A percentile compares a stretch with the other conserved stretches of the same genome.
phyloP scores from a whole-genome alignment of 305 asterid genomes.

The Plantago coronopus region DNA sequence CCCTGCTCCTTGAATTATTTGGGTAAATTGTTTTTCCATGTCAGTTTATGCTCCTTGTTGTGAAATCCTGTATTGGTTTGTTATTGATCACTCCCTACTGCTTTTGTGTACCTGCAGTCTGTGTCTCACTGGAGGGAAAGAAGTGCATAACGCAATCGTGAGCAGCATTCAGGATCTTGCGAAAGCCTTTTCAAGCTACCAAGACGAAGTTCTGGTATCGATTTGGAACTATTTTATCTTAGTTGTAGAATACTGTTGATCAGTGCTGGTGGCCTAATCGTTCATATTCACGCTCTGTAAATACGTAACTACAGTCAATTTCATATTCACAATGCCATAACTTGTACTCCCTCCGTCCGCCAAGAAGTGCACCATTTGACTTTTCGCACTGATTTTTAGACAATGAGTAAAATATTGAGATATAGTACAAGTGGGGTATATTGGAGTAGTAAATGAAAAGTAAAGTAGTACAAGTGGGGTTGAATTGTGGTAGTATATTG shows the following conservation, averaged over 20 bases:
- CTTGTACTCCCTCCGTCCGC: not conserved
- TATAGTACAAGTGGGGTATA: too few relatives aligned
- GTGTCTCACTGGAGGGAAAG: slow-evolving; percentile 90
- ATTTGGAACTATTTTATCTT: slow-evolving; percentile 19
- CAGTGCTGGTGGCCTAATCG: slow-evolving; percentile 4
- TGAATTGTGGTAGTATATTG: too few relatives aligned
- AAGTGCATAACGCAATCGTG: slow-evolving; percentile 85
- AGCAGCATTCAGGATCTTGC: slow-evolving; percentile 99
- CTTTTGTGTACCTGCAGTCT: slow-evolving; percentile 48
- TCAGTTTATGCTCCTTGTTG: slow-evolving; percentile 18
- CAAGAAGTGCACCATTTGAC: too few relatives aligned
- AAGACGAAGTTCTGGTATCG: slow-evolving; percentile 91
- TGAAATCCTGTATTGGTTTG: slow-evolving; percentile 15
- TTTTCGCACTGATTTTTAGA: too few relatives aligned
- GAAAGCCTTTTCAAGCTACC: slow-evolving; percentile 74
- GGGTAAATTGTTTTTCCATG: slow-evolving; percentile 48
- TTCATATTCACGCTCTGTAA: slow-evolving; percentile 2
- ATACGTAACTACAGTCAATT: slow-evolving; percentile 1
- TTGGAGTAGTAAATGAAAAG: too few relatives aligned
- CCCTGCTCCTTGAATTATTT: slow-evolving; percentile 80
- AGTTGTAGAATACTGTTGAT: slow-evolving; percentile 12
- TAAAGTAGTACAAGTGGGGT: too few relatives aligned
- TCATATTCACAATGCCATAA: not conserved
- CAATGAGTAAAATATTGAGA: too few relatives aligned
- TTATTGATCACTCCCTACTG: slow-evolving; percentile 26